Conservation (phyloP, 768 basidiomycete genomes). For the Pisolithus microcarpus region DNA sequence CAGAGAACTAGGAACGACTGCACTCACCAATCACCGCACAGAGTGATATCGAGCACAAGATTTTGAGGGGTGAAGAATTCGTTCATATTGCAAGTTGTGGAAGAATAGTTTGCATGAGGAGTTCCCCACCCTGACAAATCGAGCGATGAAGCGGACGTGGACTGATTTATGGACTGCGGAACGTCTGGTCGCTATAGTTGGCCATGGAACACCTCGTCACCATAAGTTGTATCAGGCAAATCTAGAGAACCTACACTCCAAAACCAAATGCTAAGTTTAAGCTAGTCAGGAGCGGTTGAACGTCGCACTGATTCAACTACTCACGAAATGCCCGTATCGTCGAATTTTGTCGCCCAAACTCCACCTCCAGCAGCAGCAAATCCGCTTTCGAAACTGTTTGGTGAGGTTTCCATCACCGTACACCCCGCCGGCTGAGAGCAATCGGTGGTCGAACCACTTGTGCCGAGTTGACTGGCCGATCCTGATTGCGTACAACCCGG, state of each 20-base stretch:
- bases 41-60: constrained; percentile 47
- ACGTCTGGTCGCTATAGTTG: constrained; percentile 28
- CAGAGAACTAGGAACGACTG: neutral
- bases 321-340: constrained; percentile 45
- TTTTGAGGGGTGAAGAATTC: constrained; percentile 42
- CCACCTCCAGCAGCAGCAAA: constrained; percentile 42
- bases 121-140: constrained; percentile 37
- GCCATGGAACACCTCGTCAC: too few relatives aligned
- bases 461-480: constrained; percentile 28
- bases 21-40: constrained; percentile 44
- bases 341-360: constrained; percentile 66
- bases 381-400: constrained; percentile 19
- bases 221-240: neutral
- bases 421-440: constrained; percentile 23
- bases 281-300: constrained; percentile 1
- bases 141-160: constrained; percentile 27
- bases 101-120: constrained; percentile 38
- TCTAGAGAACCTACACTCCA: constrained; percentile 33
- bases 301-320: constrained; percentile 9
- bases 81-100: constrained; percentile 37
- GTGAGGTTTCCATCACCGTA: constrained; percentile 23
- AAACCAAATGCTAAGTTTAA: constrained; percentile 37
- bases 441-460: constrained; percentile 13
- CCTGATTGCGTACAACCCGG: constrained; percentile 30
- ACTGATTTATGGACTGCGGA: constrained; percentile 29